These are phyloP conservation scores for Phymatotrichopsis omnivora DNA, from an alignment of 2,329 filamentous ascomycete species.

Conservation along the genomic window DNA sequence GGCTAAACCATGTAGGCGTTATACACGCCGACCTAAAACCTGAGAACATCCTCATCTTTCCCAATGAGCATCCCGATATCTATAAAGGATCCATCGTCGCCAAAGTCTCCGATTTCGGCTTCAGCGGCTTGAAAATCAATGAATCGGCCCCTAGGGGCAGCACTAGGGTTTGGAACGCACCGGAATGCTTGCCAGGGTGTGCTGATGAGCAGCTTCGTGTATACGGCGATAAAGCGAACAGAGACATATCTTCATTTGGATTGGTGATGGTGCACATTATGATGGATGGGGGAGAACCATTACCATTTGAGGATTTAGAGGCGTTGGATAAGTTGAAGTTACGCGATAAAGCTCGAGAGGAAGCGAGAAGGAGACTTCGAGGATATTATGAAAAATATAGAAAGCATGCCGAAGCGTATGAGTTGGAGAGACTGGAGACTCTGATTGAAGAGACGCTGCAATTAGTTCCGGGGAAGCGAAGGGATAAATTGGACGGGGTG, in stretches of 20 bases:
- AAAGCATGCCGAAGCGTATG: background rate
- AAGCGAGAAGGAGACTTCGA: background rate
- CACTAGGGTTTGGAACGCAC: constrained; percentile 5
- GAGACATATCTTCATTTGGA: constrained; percentile 9
- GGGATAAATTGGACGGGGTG: background rate
- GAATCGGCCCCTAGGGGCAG: constrained; percentile 2
- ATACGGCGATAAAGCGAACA: background rate
- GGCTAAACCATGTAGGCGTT: constrained; percentile 2
- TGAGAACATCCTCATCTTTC: constrained; percentile 11
- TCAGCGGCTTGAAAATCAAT: background rate
- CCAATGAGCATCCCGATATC: background rate
- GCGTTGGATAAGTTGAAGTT: constrained; percentile 7
- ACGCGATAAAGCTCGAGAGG: background rate
- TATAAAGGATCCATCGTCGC: background rate
- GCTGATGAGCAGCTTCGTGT: background rate
- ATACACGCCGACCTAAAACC: constrained; percentile 10
- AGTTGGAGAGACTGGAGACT: constrained; percentile 3
- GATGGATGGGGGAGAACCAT: constrained; percentile 8
- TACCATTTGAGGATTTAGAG: constrained; percentile 2
- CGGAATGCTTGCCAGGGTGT: constrained; percentile 6
- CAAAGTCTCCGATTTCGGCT: constrained; percentile 4
- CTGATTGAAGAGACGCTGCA: background rate
- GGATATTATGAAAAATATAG: background rate
- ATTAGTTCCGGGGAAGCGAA: background rate
- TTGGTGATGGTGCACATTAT: constrained; percentile 8